phyloP scores from a whole-genome alignment of 345 rosid genomes.

The sweet orange (Citrus sinensis) region DVS_A1.0 CM039165.1:37415001-37415500 shows the following conservation, averaged over 20 bases:
- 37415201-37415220: background rate
- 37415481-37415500: background rate
- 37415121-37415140: background rate
- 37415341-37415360: background rate
- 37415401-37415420: conserved; percentile 5
- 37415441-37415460: background rate
- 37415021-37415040: no score
- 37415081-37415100: no score
- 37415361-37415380: background rate
- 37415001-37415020: background rate
- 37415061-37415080: no score
- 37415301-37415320: background rate
- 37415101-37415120: no score
- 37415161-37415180: no score
- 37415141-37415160: no score
- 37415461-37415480: background rate
- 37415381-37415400: background rate
- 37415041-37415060: background rate
- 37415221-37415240: background rate
- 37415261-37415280: no score
- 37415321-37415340: background rate
- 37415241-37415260: no score
- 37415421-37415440: no score
- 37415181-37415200: background rate
- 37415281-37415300: background rate